Base-by-base conservation (phyloP, 768 basidiomycete genomes). In the Pleurotus ostreatus region DNA sequence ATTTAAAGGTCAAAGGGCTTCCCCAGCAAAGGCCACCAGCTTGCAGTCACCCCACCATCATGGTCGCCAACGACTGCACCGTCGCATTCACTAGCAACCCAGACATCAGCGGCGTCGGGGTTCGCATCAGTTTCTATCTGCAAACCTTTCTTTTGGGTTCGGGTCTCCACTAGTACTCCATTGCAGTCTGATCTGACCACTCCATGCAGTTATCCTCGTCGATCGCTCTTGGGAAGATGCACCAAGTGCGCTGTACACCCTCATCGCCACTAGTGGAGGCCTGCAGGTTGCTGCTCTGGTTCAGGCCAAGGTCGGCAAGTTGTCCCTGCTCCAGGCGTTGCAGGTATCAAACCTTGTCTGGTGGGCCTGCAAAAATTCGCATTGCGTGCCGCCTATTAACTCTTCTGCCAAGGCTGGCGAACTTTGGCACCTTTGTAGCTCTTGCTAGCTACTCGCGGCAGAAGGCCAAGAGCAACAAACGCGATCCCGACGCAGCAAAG, bases 331-430 rank as follows among this genome's bases (percentile, higher is more conserved):
- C 49, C 73, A 78, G 63, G 75, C 69, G 5, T 60, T 77, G 48
- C 71, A 73, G 52, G 71, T 76, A 16, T 74, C 71, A 20, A 73
- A 75, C 61, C 62, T 75, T 37, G 73, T 76, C 44, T 78, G 74
- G 73, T 72, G 15, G 7, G 68, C 60, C 8, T n/a, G 13, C 26
- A 55, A 18, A n/a, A 15, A 4, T 46, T 44, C 39, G n/a, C 15
- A 20, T 16, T 23, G n/a, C 43, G 25, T 23, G 16, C 6, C 22
- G 20, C 43, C 8, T 34, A 57, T 41, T 49, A 41, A 47, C 45
- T 18, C 16, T 6, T 45, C 23, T 40, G 22, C 9, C 5, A 23
- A 76, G 74, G 74, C 62, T 77, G 20, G 74, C 75, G 4, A 76
- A 76, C 62, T 75, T 77, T 57, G 75, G 73, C 15, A 69, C 67